Percentiles rank a stretch among this genome's conserved stretches.
These are phyloP conservation scores for Globisporangium megalacanthum DNA, from an alignment of 352 stramenopile species.

Conservation along the genomic window DNA sequence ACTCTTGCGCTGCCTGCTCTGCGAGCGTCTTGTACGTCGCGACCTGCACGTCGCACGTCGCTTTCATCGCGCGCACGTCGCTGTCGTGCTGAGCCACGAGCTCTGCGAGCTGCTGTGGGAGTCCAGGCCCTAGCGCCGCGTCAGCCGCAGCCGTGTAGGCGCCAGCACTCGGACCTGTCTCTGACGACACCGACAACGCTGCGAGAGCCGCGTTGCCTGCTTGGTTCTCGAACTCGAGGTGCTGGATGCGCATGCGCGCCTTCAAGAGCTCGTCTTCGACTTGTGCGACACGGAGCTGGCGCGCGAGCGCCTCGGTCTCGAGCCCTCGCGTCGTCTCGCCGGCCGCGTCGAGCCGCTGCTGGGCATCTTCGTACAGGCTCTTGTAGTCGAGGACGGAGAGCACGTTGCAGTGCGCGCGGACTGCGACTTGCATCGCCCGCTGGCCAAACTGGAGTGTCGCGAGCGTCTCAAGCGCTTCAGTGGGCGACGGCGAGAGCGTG, in stretches of 20 bases:
- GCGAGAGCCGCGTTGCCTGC: slow-evolving; percentile 22
- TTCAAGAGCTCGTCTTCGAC: slow-evolving; percentile 48
- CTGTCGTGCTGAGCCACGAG: slow-evolving; percentile 37
- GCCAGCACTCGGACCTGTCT: background rate
- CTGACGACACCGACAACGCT: slow-evolving; percentile 2
- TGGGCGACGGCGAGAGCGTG: slow-evolving; percentile 38
- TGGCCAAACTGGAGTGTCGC: slow-evolving; percentile 73
- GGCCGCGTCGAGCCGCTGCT: slow-evolving; percentile 41
- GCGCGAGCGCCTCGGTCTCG: slow-evolving; percentile 13
- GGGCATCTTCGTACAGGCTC: slow-evolving; percentile 50
- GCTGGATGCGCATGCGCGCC: slow-evolving; percentile 46
- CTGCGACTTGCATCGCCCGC: slow-evolving; percentile 58
- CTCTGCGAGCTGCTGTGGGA: slow-evolving; percentile 23
- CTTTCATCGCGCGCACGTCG: slow-evolving; percentile 38
- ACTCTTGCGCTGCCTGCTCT: slow-evolving; percentile 54
- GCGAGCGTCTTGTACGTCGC: slow-evolving; percentile 60
- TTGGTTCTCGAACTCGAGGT: slow-evolving; percentile 58
- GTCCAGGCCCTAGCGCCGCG: background rate
- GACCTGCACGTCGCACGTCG: slow-evolving; percentile 51
- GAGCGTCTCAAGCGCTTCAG: slow-evolving; percentile 51
- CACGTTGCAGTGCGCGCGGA: slow-evolving; percentile 56
- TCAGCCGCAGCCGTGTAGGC: background rate
- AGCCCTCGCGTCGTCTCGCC: slow-evolving; percentile 19
- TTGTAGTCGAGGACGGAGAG: slow-evolving; percentile 68
- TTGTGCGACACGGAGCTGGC: slow-evolving; percentile 14